Conservation (phyloP, 129 eudicot genomes). For the Dittrichia graveolens region DNA sequence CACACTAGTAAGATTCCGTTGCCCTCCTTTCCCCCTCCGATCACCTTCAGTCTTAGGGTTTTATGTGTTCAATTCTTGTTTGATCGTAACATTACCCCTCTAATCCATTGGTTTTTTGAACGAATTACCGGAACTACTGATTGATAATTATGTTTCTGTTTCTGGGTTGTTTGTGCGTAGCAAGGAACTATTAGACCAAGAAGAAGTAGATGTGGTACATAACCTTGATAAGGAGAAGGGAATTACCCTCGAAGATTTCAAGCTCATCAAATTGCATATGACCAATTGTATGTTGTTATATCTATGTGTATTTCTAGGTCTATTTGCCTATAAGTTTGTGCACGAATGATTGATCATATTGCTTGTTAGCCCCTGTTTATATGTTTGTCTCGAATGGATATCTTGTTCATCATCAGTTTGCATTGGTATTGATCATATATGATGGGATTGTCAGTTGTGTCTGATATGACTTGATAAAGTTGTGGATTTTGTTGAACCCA, state of each 20-base stretch:
- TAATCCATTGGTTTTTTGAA: neutral
- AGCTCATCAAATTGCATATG: conserved; percentile 91
- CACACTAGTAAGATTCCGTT: conserved; percentile 65
- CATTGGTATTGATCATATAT: conserved; percentile 21
- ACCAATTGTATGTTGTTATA: conserved; percentile 54
- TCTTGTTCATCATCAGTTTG: neutral
- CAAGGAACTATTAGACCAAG: conserved; percentile 80
- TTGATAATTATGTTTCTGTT: neutral
- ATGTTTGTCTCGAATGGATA: neutral
- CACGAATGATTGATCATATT: neutral
- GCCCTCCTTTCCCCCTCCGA: conserved; percentile 14
- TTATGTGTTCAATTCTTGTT: conserved; percentile 10
- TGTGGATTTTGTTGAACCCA: neutral
- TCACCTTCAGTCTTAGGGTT: conserved; percentile 12
- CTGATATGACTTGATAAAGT: neutral
- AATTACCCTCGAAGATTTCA: conserved; percentile 84
- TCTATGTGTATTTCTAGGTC: conserved; percentile 9
- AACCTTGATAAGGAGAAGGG: conserved; percentile 79
- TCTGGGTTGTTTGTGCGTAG: conserved; percentile 34
- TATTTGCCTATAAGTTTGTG: conserved; percentile 7
- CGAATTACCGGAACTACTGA: neutral
- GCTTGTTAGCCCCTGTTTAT: neutral
- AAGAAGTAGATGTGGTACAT: conserved; percentile 86
- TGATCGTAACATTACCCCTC: conserved; percentile 4
- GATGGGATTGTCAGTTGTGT: conserved; percentile 1